phyloP scores from a whole-genome alignment of 306 rosid species.

The Styphnolobium japonicum region DNA sequence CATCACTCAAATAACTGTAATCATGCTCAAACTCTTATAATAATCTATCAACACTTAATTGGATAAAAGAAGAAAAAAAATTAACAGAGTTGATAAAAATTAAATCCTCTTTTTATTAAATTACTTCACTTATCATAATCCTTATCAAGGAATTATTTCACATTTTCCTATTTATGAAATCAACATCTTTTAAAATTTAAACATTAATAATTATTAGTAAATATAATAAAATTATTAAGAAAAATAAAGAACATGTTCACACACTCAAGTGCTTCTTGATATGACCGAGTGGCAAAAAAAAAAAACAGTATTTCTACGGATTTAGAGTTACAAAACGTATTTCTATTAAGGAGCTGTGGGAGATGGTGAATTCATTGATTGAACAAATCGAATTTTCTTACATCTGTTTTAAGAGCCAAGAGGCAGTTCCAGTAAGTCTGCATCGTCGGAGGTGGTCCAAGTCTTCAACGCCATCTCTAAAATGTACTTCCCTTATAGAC shows the following conservation, averaged over 20 bases:
- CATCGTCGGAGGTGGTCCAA: not conserved
- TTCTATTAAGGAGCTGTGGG: not conserved
- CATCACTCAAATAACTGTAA: too few species aligned
- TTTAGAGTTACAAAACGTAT: not conserved
- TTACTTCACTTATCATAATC: not conserved
- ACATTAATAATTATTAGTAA: not conserved
- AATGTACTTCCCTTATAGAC: not conserved
- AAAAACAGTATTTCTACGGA: not conserved
- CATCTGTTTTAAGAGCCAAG: not conserved
- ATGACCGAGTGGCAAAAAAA: not conserved
- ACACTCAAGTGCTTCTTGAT: not conserved
- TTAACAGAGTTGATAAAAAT: not conserved
- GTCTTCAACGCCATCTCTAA: too few species aligned
- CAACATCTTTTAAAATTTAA: not conserved
- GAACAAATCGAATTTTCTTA: constrained; percentile 1
- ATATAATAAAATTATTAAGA: not conserved
- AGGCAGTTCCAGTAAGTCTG: not conserved
- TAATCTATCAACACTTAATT: too few species aligned
- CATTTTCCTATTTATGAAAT: not conserved
- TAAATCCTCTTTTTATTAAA: not conserved
- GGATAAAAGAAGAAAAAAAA: too few species aligned
- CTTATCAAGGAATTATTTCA: not conserved
- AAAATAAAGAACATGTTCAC: not conserved
- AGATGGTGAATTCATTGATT: not conserved
- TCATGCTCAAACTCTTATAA: too few species aligned